phyloP scores from a whole-genome alignment of 1,284 basidiomycete species.

The Marasmius oreades region DNA sequence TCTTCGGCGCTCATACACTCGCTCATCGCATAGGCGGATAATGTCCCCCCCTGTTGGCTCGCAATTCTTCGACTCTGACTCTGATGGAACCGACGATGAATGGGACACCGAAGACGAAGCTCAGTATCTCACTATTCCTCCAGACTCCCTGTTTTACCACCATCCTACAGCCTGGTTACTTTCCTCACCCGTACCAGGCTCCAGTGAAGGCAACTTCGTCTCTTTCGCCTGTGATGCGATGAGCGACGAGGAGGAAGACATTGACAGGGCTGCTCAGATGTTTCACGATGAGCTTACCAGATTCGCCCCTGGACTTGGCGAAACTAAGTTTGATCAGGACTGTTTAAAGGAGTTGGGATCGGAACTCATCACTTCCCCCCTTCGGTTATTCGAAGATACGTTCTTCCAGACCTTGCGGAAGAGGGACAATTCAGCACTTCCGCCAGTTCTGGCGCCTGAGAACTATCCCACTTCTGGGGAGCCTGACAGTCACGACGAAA shows the following conservation, averaged over 20 bases:
- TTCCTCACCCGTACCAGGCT: not conserved
- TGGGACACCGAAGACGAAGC: slow-evolving; percentile 2
- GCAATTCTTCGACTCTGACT: not conserved
- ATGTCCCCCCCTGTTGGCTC: not conserved
- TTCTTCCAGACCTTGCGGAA: slow-evolving; percentile 1
- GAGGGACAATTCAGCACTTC: not conserved
- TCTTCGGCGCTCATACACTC: not conserved
- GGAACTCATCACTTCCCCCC: not conserved
- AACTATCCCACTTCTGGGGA: not conserved
- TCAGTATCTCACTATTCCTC: slow-evolving; percentile 10
- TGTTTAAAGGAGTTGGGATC: slow-evolving; percentile 3
- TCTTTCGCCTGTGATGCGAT: slow-evolving; percentile 11
- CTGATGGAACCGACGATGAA: slow-evolving; percentile 2
- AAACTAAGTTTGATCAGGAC: not conserved
- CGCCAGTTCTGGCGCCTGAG: not conserved
- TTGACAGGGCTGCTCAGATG: not conserved
- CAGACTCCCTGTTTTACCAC: slow-evolving; percentile 7
- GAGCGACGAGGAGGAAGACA: not conserved
- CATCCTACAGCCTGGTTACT: slow-evolving; percentile 1
- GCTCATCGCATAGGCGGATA: not conserved
- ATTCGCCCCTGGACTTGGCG: not conserved
- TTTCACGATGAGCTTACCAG: slow-evolving; percentile 5
- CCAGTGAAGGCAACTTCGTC: not conserved
- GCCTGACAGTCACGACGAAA: not conserved
- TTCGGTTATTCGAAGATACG: not conserved